Percentiles rank a stretch among this genome's conserved stretches.
Evolutionary conservation across 2,329 filamentous ascomycete genomes (phyloP).

Genomic region (Clonostachys rhizophaga): DNA sequence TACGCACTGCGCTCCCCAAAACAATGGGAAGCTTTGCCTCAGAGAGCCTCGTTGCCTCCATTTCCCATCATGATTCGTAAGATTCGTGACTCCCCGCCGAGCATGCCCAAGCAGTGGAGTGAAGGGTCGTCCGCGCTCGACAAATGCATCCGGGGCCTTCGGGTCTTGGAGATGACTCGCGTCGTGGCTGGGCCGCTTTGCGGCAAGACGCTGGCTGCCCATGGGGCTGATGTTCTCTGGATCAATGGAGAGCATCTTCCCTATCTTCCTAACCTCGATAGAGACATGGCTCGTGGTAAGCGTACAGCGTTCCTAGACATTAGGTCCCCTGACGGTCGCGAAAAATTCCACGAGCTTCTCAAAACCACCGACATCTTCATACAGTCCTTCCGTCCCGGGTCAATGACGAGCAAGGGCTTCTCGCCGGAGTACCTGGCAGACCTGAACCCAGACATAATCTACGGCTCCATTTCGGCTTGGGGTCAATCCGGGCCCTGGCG

Average conservation of each 20-base stretch:
- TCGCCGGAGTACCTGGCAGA: slow-evolving; percentile 21
- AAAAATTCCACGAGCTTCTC: slow-evolving; percentile 49
- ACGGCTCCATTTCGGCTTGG: slow-evolving; percentile 45
- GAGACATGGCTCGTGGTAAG: slow-evolving; percentile 64
- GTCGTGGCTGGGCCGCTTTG: slow-evolving; percentile 69
- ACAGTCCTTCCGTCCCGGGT: slow-evolving; percentile 62
- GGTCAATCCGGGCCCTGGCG: slow-evolving; percentile 32
- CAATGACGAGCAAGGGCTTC: slow-evolving; percentile 31
- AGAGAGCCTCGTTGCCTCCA: slow-evolving; percentile 33
- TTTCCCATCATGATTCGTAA: slow-evolving; percentile 38
- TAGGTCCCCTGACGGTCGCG: slow-evolving; percentile 39
- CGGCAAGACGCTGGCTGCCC: slow-evolving; percentile 61
- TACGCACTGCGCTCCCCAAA: slow-evolving; percentile 41
- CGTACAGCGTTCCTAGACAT: slow-evolving; percentile 58
- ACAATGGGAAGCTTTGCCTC: slow-evolving; percentile 46
- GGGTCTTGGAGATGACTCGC: slow-evolving; percentile 67
- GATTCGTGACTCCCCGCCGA: slow-evolving; percentile 9
- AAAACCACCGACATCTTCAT: slow-evolving; percentile 55
- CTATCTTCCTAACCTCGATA: slow-evolving; percentile 61
- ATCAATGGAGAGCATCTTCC: slow-evolving; percentile 59
- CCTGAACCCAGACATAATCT: slow-evolving; percentile 35
- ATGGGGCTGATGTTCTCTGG: slow-evolving; percentile 68
- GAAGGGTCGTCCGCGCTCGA: slow-evolving; percentile 31
- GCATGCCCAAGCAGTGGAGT: slow-evolving; percentile 15
- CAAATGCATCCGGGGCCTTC: slow-evolving; percentile 50